These are phyloP conservation scores for Angomonas desouzai DNA, from an alignment of 208 protist genomes.

Conservation along the genomic window DNA sequence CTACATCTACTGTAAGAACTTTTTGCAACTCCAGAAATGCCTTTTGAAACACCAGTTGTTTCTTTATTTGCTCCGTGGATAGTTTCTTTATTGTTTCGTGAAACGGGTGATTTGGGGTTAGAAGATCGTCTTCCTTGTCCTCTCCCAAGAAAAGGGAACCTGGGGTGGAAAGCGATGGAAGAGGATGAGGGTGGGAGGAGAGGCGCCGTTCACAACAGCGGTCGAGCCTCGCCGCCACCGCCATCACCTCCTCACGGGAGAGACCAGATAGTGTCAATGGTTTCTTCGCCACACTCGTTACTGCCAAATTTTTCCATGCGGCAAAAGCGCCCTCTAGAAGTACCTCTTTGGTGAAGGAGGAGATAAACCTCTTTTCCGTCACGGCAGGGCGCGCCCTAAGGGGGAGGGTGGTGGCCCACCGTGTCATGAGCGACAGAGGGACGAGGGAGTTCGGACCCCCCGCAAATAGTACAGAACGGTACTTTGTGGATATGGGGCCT, in stretches of 20 bases:
- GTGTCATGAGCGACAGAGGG: background rate
- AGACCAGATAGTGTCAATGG: too few relatives aligned
- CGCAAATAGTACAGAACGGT: slow-evolving; percentile 36
- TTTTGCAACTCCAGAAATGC: slow-evolving; percentile 54
- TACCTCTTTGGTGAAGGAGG: background rate
- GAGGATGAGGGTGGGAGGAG: background rate
- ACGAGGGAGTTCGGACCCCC: background rate
- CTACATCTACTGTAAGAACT: slow-evolving; percentile 16
- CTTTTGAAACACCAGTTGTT: slow-evolving; percentile 62
- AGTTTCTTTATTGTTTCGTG: background rate
- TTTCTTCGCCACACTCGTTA: too few relatives aligned
- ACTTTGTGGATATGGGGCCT: slow-evolving; percentile 40
- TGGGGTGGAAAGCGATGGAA: background rate
- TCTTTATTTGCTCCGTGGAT: slow-evolving; percentile 12
- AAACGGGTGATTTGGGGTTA: background rate
- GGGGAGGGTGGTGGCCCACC: too few relatives aligned
- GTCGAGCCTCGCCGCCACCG: background rate
- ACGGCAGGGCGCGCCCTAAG: too few relatives aligned
- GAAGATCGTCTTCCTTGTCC: background rate
- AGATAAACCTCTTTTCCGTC: background rate
- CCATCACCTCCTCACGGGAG: background rate
- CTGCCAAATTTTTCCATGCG: background rate
- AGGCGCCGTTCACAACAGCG: background rate
- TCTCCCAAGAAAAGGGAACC: background rate
- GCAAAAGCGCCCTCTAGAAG: background rate